Percentiles rank a stretch among this genome's conserved stretches.
phyloP scores from a whole-genome alignment of 495 filamentous ascomycete species.

The Lasiosphaeria ovina region DNA sequence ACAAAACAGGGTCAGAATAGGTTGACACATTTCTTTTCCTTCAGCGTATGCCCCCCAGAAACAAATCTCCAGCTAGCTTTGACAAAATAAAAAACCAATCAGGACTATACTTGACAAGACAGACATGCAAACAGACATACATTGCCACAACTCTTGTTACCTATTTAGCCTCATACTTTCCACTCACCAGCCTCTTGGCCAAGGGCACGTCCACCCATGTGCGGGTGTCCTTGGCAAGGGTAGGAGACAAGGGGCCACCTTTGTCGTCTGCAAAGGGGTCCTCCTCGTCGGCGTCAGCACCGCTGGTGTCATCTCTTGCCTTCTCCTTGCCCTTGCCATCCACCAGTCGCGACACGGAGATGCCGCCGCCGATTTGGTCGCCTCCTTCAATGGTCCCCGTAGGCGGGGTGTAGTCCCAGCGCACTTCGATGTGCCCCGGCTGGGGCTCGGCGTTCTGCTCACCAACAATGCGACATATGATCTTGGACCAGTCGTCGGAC shows the following conservation, averaged over 20 bases:
- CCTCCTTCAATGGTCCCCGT: constrained; percentile 39
- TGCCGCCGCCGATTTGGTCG: constrained; percentile 54
- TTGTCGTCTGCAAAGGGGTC: constrained; percentile 44
- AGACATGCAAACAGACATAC: not conserved
- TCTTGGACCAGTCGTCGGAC: constrained; percentile 59
- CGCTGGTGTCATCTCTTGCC: constrained; percentile 16
- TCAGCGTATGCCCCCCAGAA: no score
- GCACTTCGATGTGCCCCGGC: constrained; percentile 73
- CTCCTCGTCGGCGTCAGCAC: constrained; percentile 30
- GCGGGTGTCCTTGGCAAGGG: constrained; percentile 39
- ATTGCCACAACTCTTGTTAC: not conserved
- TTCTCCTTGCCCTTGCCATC: constrained; percentile 44
- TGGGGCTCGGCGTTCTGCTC: constrained; percentile 72
- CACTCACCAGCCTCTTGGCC: constrained; percentile 70
- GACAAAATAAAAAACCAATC: no score
- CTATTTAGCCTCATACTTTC: constrained; percentile 67
- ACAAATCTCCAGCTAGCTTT: no score
- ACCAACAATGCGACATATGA: constrained; percentile 73
- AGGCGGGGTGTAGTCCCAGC: constrained; percentile 66
- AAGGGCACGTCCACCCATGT: constrained; percentile 74
- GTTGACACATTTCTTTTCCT: no score
- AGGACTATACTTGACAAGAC: no score
- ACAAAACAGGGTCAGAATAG: not conserved
- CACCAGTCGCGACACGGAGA: constrained; percentile 57
- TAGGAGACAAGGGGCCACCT: constrained; percentile 22